Base-by-base conservation (phyloP, 192 early-diverging fungal genomes). In the Podila verticillata region DNA sequence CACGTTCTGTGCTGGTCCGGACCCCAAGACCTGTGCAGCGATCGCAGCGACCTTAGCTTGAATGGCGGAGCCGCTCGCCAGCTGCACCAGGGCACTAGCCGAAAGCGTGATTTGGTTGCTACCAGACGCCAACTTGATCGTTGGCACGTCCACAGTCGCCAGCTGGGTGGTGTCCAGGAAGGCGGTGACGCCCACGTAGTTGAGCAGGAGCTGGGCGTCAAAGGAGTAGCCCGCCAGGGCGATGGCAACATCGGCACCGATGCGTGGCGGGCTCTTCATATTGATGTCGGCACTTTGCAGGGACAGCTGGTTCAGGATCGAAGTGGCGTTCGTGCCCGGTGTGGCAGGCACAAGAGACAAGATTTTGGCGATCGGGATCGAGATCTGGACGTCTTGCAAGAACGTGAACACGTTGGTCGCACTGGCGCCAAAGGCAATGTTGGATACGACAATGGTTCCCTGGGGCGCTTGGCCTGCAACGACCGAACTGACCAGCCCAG, bases 21-120 rank as follows among this genome's bases (percentile, higher is more conserved):
- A 51, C 19, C 70, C 70, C 70, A 80, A 72, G 34, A 80, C 24
- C 77, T 80, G 65, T 15, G 36, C 51, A 35, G 70, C 77, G 65
- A 80, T 80, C 22, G 77, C 77, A 49, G 77, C 77, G 26, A 80
- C 58, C 70, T 80, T 80, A 32, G 65, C 6, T n/a, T 80, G 77
- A 26, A 80, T 72, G 0, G 59, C 77, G 10, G 35, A 15, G 28
- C 69, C 60, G 54, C 69, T 72, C 22, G 65, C 65, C 9, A 80
- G 57, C 51, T 80, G 39, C 17, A 72, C 44, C 20, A 80, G 77
- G n/a, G 77, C 61, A 22, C 64, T 31, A 26, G 63, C 63, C 15
- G 57, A 66, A 54, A 72, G 65, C 0, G 31, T 65, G 48, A 80
- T 44, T 34, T 80, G 69, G 66, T 80, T 80, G 32, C 63, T 72